Percentiles rank a stretch among this genome's conserved stretches.
Evolutionary conservation across 192 early-diverging fungal species (phyloP).

Genomic region (Podila epigama): DNA sequence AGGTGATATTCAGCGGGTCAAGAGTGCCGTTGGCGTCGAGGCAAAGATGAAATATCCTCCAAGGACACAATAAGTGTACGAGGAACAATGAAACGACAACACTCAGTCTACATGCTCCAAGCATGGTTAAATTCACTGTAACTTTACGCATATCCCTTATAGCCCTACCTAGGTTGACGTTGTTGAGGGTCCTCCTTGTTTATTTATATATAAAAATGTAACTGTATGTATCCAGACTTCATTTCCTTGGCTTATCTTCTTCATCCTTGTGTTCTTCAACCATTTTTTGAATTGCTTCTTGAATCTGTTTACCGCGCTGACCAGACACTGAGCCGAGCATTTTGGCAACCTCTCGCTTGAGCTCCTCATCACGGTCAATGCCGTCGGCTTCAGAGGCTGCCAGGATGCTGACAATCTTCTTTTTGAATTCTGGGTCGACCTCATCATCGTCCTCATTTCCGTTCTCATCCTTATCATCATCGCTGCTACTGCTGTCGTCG

Average conservation of each 20-base stretch:
- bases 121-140: too few species aligned
- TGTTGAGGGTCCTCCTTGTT: too few species aligned
- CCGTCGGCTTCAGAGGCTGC: constrained; percentile 60
- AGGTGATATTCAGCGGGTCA: constrained; percentile 28
- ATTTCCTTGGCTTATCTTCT: background rate
- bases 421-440: constrained; percentile 19
- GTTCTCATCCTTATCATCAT: constrained; percentile 23
- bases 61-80: too few species aligned
- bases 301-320: constrained; percentile 7
- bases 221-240: too few species aligned
- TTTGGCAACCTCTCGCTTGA: constrained; percentile 64
- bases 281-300: constrained; percentile 16
- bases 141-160: too few species aligned
- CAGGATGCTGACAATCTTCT: constrained; percentile 68
- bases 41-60: constrained; percentile 21
- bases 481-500: constrained; percentile 28
- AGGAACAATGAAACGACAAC: too few species aligned
- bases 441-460: constrained; percentile 14
- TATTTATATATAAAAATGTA: too few species aligned
- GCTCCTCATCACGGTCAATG: constrained; percentile 61
- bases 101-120: too few species aligned
- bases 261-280: background rate
- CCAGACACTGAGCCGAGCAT: constrained; percentile 30
- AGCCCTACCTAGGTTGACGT: too few species aligned
- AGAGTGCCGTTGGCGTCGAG: constrained; percentile 19